phyloP scores from a whole-genome alignment of 345 rosid species.

The Raphanus sativus region DNA sequence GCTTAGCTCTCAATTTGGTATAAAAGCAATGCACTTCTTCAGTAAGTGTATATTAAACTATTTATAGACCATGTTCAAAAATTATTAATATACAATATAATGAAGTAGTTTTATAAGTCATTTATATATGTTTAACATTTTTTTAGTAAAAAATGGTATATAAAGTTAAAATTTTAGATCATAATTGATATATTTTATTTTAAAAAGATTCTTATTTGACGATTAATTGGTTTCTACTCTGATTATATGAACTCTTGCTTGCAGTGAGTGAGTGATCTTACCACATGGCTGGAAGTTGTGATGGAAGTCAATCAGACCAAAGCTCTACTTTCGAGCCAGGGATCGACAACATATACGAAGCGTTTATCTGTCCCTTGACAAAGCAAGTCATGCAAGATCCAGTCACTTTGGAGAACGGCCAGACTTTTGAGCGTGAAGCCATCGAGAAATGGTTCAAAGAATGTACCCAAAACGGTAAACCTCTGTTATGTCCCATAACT shows the following conservation, averaged over 20 bases:
- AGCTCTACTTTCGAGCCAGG: conserved; percentile 67
- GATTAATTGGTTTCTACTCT: not conserved
- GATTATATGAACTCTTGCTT: not conserved
- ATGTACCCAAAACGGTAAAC: conserved; percentile 62
- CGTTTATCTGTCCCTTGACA: conserved; percentile 91
- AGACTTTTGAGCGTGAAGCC: conserved; percentile 87
- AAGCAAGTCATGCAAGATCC: conserved; percentile 88
- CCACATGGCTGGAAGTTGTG: conserved; percentile 63
- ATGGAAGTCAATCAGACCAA: conserved; percentile 77
- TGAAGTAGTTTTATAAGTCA: no score
- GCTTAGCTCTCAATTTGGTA: conserved; percentile 3
- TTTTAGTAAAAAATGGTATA: not conserved
- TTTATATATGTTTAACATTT: not conserved
- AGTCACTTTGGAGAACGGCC: conserved; percentile 83
- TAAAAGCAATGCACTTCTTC: not conserved
- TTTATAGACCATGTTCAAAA: no score
- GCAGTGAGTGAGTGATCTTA: conserved; percentile 31
- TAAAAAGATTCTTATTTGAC: no score
- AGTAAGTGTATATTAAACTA: no score
- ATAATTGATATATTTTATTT: no score
- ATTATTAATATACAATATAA: no score
- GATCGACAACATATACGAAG: conserved; percentile 76
- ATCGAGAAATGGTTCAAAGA: conserved; percentile 85
- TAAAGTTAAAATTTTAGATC: no score
- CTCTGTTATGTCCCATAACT: conserved; percentile 75